Evolutionary conservation across 2,329 filamentous ascomycete genomes (phyloP), one percentile per base, ranked within the genome.

Genomic region (Trichoderma sp.): DNA sequence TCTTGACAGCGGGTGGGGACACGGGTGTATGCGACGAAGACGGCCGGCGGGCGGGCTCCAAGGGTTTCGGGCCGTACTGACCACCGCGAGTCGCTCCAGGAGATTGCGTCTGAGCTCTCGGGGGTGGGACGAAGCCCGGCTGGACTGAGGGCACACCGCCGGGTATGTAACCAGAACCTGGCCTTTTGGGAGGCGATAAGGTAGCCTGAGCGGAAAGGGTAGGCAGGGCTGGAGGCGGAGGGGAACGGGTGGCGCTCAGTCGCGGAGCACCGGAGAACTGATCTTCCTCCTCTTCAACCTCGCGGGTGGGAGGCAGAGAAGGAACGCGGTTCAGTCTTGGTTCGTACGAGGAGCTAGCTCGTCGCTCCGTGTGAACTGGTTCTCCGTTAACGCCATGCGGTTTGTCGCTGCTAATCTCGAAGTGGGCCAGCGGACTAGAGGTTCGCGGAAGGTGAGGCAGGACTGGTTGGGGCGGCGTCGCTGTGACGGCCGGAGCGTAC

Each of bases 371-470:
- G 44, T 78, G 72, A n/a, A 73, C 67, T 17, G 68, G 68, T n/a
- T 85, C 83, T 6, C 74, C 75, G 64, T 79, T 78, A 7, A 30
- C 56, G 30, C 51, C 57, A 67, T 74, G 73, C 7, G 76, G 66
- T 52, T 77, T 76, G 39, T 80, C 78, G 61, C 79, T 78, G 7
- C 79, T 80, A 12, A 81, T 79, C 72, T 89, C 87, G 66, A 87
- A 88, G 69, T 89, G 85, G 6, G 87, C 87, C 66, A 89, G 74
- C 0, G 87, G 87, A 68, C 87, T 90, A 1, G 87, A 89, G 1
- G 87, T 89, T 68, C 87, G 80, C 9, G 87, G 87, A 67, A 86
- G 82, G 71, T 89, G 85, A 54, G 85, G 78, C 47, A 88, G 76
- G 44, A 80, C 74, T 15, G 83, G 77, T 28, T 82, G 79, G 9